A percentile compares a stretch with the other conserved stretches of the same genome.
Conservation (phyloP, 352 stramenopile species). For the Globisporangium apiculatum region DNA sequence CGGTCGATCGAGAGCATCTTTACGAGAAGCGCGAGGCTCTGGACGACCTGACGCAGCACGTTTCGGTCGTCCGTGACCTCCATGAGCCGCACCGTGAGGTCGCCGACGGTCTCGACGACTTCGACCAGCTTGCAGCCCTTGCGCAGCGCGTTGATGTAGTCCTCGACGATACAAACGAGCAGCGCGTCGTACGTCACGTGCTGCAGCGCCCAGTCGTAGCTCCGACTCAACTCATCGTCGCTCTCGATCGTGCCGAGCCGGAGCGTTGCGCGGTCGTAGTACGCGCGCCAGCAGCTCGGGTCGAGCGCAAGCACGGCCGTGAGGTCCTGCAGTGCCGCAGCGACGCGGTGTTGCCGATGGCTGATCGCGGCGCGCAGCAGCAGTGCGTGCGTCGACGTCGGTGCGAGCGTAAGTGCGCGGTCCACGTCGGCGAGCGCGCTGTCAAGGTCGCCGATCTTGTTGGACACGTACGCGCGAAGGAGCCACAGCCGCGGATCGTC, state of each 20-base stretch:
- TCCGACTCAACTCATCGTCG: constrained; percentile 46
- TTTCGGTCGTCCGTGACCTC: constrained; percentile 57
- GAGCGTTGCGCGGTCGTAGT: constrained; percentile 69
- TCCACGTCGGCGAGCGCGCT: constrained; percentile 55
- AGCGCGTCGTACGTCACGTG: constrained; percentile 62
- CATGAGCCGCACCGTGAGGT: constrained; percentile 54
- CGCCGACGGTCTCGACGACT: constrained; percentile 66
- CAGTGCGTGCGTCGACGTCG: constrained; percentile 58
- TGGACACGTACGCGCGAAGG: constrained; percentile 46
- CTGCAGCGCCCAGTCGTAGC: constrained; percentile 44
- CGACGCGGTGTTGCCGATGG: constrained; percentile 34
- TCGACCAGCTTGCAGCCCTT: constrained; percentile 69
- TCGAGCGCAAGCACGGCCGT: constrained; percentile 50
- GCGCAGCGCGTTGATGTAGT: constrained; percentile 64
- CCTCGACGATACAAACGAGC: constrained; percentile 56
- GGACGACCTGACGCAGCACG: constrained; percentile 55
- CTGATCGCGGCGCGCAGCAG: constrained; percentile 64
- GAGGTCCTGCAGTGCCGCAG: constrained; percentile 52
- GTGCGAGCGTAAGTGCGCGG: constrained; percentile 45
- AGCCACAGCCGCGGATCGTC: constrained; percentile 54
- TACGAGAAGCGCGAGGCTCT: constrained; percentile 52
- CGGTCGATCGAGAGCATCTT: constrained; percentile 38
- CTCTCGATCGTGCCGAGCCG: constrained; percentile 60
- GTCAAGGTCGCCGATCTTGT: constrained; percentile 43
- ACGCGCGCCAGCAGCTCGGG: constrained; percentile 67